Conservation (phyloP, 1,284 basidiomycete species). For the Cryptococcus neoformans region DNA sequence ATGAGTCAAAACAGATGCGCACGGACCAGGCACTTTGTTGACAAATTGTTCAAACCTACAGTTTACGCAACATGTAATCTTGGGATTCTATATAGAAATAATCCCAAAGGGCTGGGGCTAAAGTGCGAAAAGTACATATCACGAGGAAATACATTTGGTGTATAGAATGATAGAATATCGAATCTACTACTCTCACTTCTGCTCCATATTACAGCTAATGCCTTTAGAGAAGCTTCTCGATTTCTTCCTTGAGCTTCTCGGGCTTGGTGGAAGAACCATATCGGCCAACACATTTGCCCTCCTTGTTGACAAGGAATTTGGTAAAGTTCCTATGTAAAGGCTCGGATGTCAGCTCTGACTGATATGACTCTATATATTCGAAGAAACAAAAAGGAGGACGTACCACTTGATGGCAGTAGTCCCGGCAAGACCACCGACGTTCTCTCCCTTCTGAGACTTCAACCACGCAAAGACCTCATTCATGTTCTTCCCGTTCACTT, state of each 20-base stretch:
- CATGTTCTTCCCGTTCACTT: constrained; percentile 76
- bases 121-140: no score
- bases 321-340: constrained; percentile 38
- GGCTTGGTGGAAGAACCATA: constrained; percentile 37
- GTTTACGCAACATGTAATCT: no score
- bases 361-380: background rate
- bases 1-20: no score
- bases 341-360: background rate
- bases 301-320: constrained; percentile 41
- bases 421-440: constrained; percentile 31
- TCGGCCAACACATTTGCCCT: constrained; percentile 38
- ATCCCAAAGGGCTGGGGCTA: no score
- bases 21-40: no score
- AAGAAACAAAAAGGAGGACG: constrained; percentile 10
- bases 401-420: constrained; percentile 46
- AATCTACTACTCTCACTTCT: no score
- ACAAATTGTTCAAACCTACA: no score
- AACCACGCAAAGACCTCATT: constrained; percentile 84
- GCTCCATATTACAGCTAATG: background rate
- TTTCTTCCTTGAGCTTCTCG: constrained; percentile 32
- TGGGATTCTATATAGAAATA: no score
- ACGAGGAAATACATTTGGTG: no score
- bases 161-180: no score
- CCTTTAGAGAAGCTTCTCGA: constrained; percentile 33
- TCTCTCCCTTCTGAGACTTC: constrained; percentile 55